These are phyloP conservation scores for Fusarium armeniacum DNA, from an alignment of 2,329 filamentous ascomycete genomes.

Conservation along the genomic window DNA sequence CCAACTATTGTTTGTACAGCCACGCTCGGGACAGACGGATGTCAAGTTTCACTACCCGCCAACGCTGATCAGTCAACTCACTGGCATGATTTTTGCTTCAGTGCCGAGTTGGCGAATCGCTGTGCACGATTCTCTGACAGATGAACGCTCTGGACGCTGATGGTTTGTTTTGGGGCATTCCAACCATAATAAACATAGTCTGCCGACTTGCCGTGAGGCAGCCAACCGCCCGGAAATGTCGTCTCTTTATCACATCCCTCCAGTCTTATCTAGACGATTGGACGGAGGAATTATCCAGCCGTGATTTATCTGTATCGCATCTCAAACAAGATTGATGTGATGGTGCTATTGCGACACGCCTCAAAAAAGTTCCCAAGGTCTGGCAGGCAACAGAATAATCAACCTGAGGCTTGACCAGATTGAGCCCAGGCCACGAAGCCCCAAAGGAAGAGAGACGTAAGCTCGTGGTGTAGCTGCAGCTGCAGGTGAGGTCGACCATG, in stretches of 20 bases:
- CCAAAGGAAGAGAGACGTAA: conserved; percentile 41
- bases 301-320: conserved; percentile 32
- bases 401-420: conserved; percentile 47
- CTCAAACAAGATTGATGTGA: conserved; percentile 31
- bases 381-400: conserved; percentile 39
- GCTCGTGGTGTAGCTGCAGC: conserved; percentile 36
- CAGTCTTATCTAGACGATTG: conserved; percentile 19
- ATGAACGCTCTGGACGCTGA: background rate
- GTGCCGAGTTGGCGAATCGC: conserved; percentile 9
- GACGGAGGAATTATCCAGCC: conserved; percentile 31
- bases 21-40: conserved; percentile 43
- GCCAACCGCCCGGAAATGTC: conserved; percentile 13
- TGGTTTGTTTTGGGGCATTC: conserved; percentile 29
- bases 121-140: conserved; percentile 12
- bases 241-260: conserved; percentile 21
- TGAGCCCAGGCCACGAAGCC: conserved; percentile 49
- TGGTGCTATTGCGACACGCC: conserved; percentile 19
- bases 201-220: conserved; percentile 38
- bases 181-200: conserved; percentile 15
- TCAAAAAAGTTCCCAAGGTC: conserved; percentile 1
- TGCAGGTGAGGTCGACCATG: conserved; percentile 35
- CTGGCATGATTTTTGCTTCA: conserved; percentile 25
- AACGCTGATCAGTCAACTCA: conserved; percentile 25
- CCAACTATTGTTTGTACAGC: conserved; percentile 34
- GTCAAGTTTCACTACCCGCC: conserved; percentile 33